Base-by-base conservation (phyloP, 805 yeast species). In the Wickerhamomyces bisporus region DNA sequence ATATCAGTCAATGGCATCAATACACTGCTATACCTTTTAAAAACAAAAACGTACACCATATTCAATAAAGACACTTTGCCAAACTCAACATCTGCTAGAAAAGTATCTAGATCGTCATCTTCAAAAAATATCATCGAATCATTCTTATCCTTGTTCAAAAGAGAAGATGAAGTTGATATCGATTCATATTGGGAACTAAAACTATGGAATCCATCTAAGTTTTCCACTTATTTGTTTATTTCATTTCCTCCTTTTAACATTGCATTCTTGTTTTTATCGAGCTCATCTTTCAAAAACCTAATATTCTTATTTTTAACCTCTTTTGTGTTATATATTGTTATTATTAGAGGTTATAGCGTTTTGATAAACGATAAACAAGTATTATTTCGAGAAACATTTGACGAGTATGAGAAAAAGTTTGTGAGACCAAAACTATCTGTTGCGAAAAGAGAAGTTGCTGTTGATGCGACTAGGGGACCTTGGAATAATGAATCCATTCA, bases 131-230 rank as follows among this genome's bases (percentile, higher is more conserved):
- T 41, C 15, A 14, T 15, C 19, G 29, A 36, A 13, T 30, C 30
- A 8, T 21, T 25, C 25, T 18, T 26, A n/a, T 21, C 24, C 11
- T 33, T 35, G 30, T 25, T 23, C 6, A n/a, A 16, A 9, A 12
- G 23, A 13, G 32, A 43, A 3, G 42, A 43, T 12, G 43, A 31
- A 11, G 40, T 42, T 6, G 50, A 43, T 21, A 33, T 45, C 3
- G 58, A 46, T 12, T 61, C 62, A 16, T 68, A 70, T 25, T 81
- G 82, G 76, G 72, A 75, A 40, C 55, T 84, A 30, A 62, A 60
- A 15, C 71, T 81, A 35, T 84, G 94, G 94, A 65, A 67, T 30
- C 91, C 91, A 0, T 70, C 81, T 0, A 66, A 66, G 44, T 79
- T 81, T 53, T 68, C 68, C 24, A 62, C 81, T 6, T 60, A 65